Evolutionary conservation across 306 rosid genomes (phyloP).

Genomic region (Comarum palustre): DNA sequence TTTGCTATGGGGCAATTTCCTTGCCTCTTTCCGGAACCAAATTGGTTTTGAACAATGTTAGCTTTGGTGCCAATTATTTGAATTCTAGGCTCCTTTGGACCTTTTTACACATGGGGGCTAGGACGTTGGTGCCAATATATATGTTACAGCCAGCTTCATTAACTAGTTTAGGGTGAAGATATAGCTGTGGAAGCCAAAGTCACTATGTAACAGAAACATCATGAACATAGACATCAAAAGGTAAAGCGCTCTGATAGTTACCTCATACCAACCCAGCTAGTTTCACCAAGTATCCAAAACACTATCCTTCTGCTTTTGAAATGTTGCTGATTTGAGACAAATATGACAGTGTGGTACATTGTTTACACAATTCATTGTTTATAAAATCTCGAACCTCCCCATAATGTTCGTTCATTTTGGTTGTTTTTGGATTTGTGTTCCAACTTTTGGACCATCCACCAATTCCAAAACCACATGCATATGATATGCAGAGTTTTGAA

Average conservation of each 20-base stretch:
- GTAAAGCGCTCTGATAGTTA: constrained; percentile 13
- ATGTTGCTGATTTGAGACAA: neutral
- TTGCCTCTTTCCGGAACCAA: constrained; percentile 34
- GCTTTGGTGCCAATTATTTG: constrained; percentile 15
- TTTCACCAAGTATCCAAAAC: neutral
- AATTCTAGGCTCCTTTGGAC: constrained; percentile 15
- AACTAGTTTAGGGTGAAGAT: constrained; percentile 6
- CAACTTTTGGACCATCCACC: neutral
- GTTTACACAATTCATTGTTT: neutral
- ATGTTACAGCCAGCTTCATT: constrained; percentile 24
- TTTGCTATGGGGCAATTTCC: constrained; percentile 37
- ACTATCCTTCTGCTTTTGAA: neutral
- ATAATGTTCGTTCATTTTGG: neutral
- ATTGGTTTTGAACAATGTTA: constrained; percentile 29
- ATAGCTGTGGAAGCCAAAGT: constrained; percentile 32
- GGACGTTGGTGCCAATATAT: neutral
- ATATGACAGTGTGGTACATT: neutral
- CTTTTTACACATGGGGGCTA: constrained; percentile 12
- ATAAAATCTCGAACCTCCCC: neutral
- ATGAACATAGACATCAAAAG: constrained; percentile 3
- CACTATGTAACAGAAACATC: constrained; percentile 11
- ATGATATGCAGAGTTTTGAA: neutral
- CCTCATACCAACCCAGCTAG: constrained; percentile 24
- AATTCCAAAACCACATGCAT: neutral
- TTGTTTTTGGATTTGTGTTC: neutral